Base-by-base conservation (phyloP, 202 grass and related monocot genomes). In the Carex arenaria region DNA sequence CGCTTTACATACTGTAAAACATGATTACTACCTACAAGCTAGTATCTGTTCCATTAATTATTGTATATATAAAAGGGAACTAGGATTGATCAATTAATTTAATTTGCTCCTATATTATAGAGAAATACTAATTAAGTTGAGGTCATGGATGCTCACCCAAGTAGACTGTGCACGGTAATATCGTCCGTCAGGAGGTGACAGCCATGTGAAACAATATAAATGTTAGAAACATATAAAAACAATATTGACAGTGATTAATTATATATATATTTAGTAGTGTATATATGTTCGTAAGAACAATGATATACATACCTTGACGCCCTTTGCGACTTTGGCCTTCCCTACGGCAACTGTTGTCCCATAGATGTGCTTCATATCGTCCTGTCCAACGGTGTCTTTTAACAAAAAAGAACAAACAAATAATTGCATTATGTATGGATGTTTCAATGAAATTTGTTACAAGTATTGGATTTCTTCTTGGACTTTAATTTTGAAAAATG, bases 311-410 rank as follows among this genome's bases (percentile, higher is more conserved):
- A 97, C 94, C 94, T 90, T 97, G 94, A 34, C 94, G 94, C 67
- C 94, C 94, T 87, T 97, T 97, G 52, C 94, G 94, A 82, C 91
- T 97, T 56, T 97, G 94, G 67, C 94, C 94, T 82, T 97, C 94
- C 68, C 91, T 84, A 86, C 91, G 94, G 86, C 94, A 97, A 85
- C 94, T 93, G 64, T 97, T 97, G 80, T 97, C 94, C 94, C 94
- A 97, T 45, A 97, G 89, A 85, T 97, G 94, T n/a, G 93, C 94
- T 88, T 97, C 91, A 7, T 97, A 97, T 61, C 94, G 86, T 67
- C 94, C 94, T 3, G 94, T 97, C 94, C 94, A 97, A 77, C 94
- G 86, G 69, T 97, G 94, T 78, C 94, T 97, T 85, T 53, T 67
- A 45, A 49, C 15, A 20, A 56, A 43, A 43, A 83, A 15, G 45